Evolutionary conservation across 2,329 filamentous ascomycete species (phyloP).

Genomic region (Ophiognomonia clavigignenti-juglandacearum): DNA sequence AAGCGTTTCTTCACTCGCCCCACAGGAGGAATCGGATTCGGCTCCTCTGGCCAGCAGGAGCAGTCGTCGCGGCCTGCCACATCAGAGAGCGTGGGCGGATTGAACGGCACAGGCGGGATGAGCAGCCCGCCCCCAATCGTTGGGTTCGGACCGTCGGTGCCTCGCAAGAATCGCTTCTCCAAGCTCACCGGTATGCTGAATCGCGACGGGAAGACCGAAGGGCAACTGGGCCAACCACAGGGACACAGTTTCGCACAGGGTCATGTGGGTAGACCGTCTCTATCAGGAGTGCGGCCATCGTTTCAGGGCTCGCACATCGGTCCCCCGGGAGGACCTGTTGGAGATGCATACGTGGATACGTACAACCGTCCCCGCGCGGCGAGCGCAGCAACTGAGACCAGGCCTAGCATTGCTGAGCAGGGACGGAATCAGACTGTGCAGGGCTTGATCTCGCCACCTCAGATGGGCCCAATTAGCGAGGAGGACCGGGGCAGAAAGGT

Average conservation of each 20-base stretch:
- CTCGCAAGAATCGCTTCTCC: conserved; percentile 42
- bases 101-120: not conserved
- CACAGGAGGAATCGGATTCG: conserved; percentile 12
- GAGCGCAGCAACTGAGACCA: conserved; percentile 19
- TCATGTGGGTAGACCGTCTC: conserved; percentile 20
- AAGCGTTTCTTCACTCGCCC: conserved; percentile 25
- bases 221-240: conserved; percentile 6
- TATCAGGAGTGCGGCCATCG: conserved; percentile 16
- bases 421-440: conserved; percentile 10
- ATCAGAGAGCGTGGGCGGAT: not conserved
- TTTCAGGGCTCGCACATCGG: conserved; percentile 2
- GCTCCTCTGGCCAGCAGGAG: conserved; percentile 14
- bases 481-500: conserved; percentile 20
- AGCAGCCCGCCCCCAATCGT: conserved; percentile 10
- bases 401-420: conserved; percentile 11
- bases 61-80: conserved; percentile 14
- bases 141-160: conserved; percentile 15
- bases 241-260: conserved; percentile 6
- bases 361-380: conserved; percentile 11
- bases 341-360: conserved; percentile 5
- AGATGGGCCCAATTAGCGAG: conserved; percentile 10
- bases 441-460: not conserved
- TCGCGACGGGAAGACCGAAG: conserved; percentile 17
- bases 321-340: not conserved
- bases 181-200: conserved; percentile 28